Evolutionary conservation across 2,329 filamentous ascomycete species (phyloP), one percentile per base, ranked within the genome.

Genomic region (Exserohilum turcica): DNA sequence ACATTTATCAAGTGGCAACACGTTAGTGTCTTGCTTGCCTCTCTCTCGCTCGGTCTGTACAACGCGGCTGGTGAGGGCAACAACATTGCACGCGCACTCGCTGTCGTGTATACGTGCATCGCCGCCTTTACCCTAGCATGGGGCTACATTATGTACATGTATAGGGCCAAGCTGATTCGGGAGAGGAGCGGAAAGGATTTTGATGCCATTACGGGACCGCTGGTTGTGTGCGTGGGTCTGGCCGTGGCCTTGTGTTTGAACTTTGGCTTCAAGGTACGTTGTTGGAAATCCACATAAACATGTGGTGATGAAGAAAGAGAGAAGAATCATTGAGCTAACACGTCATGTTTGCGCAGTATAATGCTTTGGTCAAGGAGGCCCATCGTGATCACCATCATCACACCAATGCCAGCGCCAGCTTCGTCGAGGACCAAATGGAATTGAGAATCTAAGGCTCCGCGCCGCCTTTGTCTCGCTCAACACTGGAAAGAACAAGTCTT

Each of bases 1-100:
- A 99, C 94, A 0, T 99, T 97, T 73, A 88, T 99, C 75, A 97
- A 97, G 76, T 99, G 94, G 94, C 91, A 97, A 79, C 92, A 97
- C 74, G 92, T 99, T 67, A 88, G 86, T 57, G 86, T 99, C 43
- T 82, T 99, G 12, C 86, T 99, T 19, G 92, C 92, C 32, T 87
- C 88, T 18, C 78, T 99, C 27, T 90, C 91, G 0, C 79, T 99
- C 10, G 90, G 88, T 18, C 79, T 99, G 24, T 97, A 93, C 78
- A 93, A 96, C 64, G 91, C 93, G 0, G 92, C 92, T 0, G 90
- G 90, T 6, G 79, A 87, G 63, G 68, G 80, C 52, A 91, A 95
- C 73, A 79, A 80, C n/a, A 75, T 96, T 28, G 92, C 91, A 0
- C 83, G 90, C 64, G 79, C 80, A 32, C 85, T 97, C 68, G 92